Base-by-base conservation (phyloP, 2,329 filamentous ascomycete genomes). In the Penicillium sumatraense region DNA sequence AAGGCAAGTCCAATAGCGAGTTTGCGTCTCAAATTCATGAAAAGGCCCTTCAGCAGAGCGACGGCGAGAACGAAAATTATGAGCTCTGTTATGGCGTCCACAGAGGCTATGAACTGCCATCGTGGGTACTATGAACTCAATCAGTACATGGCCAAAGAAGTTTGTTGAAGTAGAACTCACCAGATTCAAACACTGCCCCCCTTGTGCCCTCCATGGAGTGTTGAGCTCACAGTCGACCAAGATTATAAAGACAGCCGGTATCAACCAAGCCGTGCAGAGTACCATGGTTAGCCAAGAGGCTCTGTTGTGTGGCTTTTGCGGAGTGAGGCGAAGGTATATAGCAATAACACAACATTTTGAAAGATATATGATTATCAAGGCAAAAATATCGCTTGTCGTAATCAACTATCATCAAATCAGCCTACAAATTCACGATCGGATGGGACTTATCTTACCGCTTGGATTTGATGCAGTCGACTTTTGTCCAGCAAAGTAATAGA, bases 241-340 rank as follows among this genome's bases (percentile, higher is more conserved):
- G 18, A 79, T 61, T 3, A 78, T 65, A 21, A 81, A 63, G 13
- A 79, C 53, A 1, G 77, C 77, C 9, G 73, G 62, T 13, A 79
- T 58, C 9, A 73, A 58, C 63, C 78, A 76, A 16, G 71, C 56
- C 2, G 72, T 73, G 13, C 75, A 74, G 0, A 69, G 57, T 3
- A 51, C 68, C 2, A 81, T 62, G 9, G 75, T 72, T 1, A 59
- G 60, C 58, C 52, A 72, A 4, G 75, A 71, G 2, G 69, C 65
- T 13, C 68, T 49, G 10, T 70, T 70, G 60, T 81, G 79, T 5
- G 59, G 60, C 48, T 72, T 73, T 24, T 77, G 71, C 6, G 77
- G 77, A 3, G 78, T 78, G 14, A 81, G 67, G 5, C 78, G 77
- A 18, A 78, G 65, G 50, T 79, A 75, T 10, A 81, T 73, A 14